These are phyloP conservation scores for Boletus vermiculosoides DNA, from an alignment of 768 basidiomycete species.

Conservation along the genomic window DNA sequence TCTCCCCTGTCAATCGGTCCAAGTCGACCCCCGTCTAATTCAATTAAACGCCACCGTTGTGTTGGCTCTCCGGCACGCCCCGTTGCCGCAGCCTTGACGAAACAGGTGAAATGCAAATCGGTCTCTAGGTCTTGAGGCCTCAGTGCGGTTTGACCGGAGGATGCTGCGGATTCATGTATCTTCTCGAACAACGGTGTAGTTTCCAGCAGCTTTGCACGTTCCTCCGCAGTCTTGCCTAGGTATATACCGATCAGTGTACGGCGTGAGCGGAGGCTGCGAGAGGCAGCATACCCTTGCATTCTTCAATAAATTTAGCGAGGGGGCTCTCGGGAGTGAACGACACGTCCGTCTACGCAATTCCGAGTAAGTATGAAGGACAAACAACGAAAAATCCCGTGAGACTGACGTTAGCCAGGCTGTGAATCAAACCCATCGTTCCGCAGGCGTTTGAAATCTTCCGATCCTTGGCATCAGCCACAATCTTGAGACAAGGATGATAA, in stretches of 20 bases:
- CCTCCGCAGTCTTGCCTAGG: constrained; percentile 64
- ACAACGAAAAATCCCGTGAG: constrained; percentile 1
- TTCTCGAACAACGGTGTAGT: constrained; percentile 71
- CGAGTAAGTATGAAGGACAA: constrained; percentile 6
- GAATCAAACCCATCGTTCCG: constrained; percentile 84
- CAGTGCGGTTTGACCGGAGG: constrained; percentile 64
- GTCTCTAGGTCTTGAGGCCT: constrained; percentile 61
- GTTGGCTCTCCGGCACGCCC: constrained; percentile 18
- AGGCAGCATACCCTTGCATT: constrained; percentile 51
- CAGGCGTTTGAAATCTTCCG: constrained; percentile 77
- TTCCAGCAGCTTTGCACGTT: constrained; percentile 74
- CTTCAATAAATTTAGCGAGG: constrained; percentile 63
- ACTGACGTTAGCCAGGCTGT: constrained; percentile 78
- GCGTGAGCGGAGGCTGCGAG: background rate
- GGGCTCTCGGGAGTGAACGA: constrained; percentile 55
- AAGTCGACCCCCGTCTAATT: constrained; percentile 76
- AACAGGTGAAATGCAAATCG: constrained; percentile 85
- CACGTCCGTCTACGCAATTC: constrained; percentile 48
- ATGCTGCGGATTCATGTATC: constrained; percentile 73
- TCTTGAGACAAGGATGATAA: background rate
- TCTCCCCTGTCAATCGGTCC: constrained; percentile 82
- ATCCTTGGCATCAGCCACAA: background rate
- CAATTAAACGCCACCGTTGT: constrained; percentile 56
- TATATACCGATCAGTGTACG: background rate
- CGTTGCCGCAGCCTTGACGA: constrained; percentile 63